A percentile compares a stretch with the other conserved stretches of the same genome.
Conservation (phyloP, 148 eudicot genomes). For the Rhododendron simsii region DNA sequence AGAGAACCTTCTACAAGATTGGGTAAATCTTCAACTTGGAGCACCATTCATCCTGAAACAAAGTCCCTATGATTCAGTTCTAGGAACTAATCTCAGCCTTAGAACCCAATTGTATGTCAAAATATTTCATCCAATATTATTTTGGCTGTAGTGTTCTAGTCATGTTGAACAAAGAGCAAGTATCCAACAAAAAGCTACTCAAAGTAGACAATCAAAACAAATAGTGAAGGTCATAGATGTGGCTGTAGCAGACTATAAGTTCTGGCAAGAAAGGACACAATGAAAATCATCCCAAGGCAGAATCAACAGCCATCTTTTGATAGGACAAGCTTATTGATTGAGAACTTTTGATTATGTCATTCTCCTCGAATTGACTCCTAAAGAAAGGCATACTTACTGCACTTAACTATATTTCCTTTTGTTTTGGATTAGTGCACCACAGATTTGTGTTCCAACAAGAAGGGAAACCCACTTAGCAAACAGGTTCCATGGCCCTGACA, state of each 20-base stretch:
- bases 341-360: background rate
- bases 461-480: background rate
- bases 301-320: background rate
- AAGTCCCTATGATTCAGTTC: conserved; percentile 11
- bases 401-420: background rate
- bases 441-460: background rate
- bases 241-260: background rate
- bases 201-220: background rate
- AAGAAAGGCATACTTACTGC: background rate
- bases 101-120: background rate
- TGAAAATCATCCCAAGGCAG: too few species aligned
- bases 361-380: background rate
- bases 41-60: conserved; percentile 91
- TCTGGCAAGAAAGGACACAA: background rate
- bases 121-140: background rate
- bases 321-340: background rate
- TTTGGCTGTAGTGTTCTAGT: background rate
- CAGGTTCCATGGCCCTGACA: background rate
- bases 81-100: conserved; percentile 5
- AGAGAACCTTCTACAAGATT: conserved; percentile 85
- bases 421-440: background rate
- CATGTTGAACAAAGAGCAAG: background rate
- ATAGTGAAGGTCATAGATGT: background rate
- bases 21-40: conserved; percentile 96
- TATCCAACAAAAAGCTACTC: background rate